Evolutionary conservation across 164 flowering plant genomes (phyloP).

Genomic region (Santalum album): DNA sequence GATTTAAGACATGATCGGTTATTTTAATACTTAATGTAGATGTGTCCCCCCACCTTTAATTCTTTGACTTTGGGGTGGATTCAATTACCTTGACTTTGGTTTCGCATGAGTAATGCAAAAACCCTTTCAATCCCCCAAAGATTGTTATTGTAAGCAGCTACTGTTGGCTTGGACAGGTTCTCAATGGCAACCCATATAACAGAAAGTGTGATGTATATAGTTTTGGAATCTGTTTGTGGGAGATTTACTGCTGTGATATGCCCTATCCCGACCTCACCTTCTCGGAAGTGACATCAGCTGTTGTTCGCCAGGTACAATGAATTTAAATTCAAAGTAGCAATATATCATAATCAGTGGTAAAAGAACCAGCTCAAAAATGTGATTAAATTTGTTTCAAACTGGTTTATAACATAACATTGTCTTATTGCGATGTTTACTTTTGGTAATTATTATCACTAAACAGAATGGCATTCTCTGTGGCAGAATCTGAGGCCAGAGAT

Average conservation of each 20-base stretch:
- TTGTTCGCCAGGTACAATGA: conserved; percentile 3
- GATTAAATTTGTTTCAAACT: too few relatives aligned
- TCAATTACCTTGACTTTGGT: too few relatives aligned
- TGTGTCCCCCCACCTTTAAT: too few relatives aligned
- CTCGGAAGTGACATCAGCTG: conserved; percentile 32
- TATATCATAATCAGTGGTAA: not conserved
- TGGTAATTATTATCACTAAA: too few relatives aligned
- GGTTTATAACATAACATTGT: too few relatives aligned
- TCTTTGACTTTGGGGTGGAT: too few relatives aligned
- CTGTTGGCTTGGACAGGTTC: conserved; percentile 4
- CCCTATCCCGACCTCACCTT: conserved; percentile 61
- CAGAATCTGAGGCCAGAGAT: conserved; percentile 10
- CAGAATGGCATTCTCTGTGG: too few relatives aligned
- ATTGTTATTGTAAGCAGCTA: not conserved
- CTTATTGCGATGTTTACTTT: too few relatives aligned
- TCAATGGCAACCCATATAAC: conserved; percentile 6
- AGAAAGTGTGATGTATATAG: conserved; percentile 6
- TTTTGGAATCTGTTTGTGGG: conserved; percentile 59
- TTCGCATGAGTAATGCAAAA: too few relatives aligned
- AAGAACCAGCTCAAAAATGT: not conserved
- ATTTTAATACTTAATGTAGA: too few relatives aligned
- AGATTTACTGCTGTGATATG: conserved; percentile 64
- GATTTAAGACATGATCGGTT: too few relatives aligned
- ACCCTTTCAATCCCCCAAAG: too few relatives aligned
- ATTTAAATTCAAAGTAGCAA: not conserved